Evolutionary conservation across 768 basidiomycete genomes (phyloP), one percentile per base, ranked within the genome.

Genomic region (Russula sp.): DNA sequence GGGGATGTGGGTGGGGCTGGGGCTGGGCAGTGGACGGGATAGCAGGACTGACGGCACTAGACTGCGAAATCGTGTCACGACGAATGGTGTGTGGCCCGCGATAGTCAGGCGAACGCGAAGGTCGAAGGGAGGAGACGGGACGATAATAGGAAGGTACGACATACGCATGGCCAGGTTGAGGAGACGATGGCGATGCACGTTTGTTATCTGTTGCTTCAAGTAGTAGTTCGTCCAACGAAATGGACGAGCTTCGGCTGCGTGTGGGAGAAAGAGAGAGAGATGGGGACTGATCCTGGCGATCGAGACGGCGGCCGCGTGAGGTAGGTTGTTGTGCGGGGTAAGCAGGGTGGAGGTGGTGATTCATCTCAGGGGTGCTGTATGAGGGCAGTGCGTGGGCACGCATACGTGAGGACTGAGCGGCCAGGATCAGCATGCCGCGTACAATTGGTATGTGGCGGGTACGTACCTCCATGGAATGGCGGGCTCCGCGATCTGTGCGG

Each of bases 181-280:
- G 64, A 18, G 61, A 55, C n/a, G 64, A 37, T 47, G 64, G 63
- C 13, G 74, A 73, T 37, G 69, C 70, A 57, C 70, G 70, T 44
- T 74, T 73, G 62, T 78, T 73, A 54, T 76, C 76, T 0, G 77
- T 76, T 11, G 76, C 72, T 56, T 79, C 78, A 61, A 81, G 69
- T 56, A 81, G 73, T 74, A 81, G 77, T 59, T 82, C 79, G 55
- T 82, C 80, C 62, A 81, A 72, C 57, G 73, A 75, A 64, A 55
- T 75, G 66, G 69, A 77, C 70, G 71, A 74, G 42, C 59, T 62
- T 48, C 66, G 56, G 40, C 70, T 73, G 32, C 73, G 77, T 3
- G 78, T 78, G 55, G 73, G 75, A 47, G 76, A 76, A 13, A 70
- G 74, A 0, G 77, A 75, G 57, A 72, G 59, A 2, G 64, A 70